Evolutionary conservation across 2,329 filamentous ascomycete species (phyloP), one percentile per base, ranked within the genome.

Genomic region (Pseudocercospora fijiensis): DNA sequence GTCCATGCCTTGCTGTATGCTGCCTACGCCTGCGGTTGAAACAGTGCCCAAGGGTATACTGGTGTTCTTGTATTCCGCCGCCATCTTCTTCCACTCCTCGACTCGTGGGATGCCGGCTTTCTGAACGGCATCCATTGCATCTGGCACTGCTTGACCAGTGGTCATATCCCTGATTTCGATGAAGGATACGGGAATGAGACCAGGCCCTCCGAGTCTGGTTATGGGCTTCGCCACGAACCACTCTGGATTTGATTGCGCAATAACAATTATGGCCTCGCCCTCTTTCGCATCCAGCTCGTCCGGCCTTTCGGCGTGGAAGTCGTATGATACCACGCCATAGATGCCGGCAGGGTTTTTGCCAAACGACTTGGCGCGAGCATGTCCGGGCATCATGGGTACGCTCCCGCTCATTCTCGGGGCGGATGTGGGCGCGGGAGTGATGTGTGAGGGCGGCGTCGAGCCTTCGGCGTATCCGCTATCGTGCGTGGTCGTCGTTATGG

Each of bases 201-300:
- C 95, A 0, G 95, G 95, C 0, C 95, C 95, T 49, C 95, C 95
- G n/a, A 99, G 83, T 69, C 95, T 86, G 67, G 93, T 94, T 76
- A 99, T 99, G n/a, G 95, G 95, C 79, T 99, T 99, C 57, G 95
- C 95, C 66, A 99, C 94, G 74, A 98, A 98, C 95, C 95, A 99
- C 78, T 99, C 95, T 4, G 94, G 92, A 74, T 98, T 98, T 6
- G 94, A 98, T 78, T 98, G 95, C 51, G 95, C 95, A 75, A 98
- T 98, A 60, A 99, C 93, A 69, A 99, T 97, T 74, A 99, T 97
- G 59, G 93, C 91, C 79, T 99, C 95, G 63, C 93, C 94, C 53
- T 92, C 90, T 77, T 96, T 96, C 56, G 95, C 95, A 70, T 97
- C 93, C 63, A 99, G 80, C 79, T 99, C 95, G 77, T 99, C 95